These are phyloP conservation scores for Geranium incanum DNA, from an alignment of 441 rosid species.

Conservation along the genomic window DNA sequence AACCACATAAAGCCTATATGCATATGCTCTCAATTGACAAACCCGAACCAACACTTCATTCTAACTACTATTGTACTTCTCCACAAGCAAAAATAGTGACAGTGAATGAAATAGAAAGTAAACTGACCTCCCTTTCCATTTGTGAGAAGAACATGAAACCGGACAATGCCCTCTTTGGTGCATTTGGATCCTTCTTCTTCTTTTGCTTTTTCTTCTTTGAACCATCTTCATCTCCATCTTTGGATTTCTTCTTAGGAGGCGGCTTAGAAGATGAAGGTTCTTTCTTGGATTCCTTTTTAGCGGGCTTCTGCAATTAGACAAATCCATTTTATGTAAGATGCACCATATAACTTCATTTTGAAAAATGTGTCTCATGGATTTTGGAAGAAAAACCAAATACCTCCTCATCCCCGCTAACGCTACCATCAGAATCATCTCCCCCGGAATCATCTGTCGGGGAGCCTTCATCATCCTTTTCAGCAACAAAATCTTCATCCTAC, in stretches of 20 bases:
- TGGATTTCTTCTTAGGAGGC: constrained; percentile 57
- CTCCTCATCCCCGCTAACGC: constrained; percentile 71
- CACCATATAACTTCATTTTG: not conserved
- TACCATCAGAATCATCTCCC: constrained; percentile 72
- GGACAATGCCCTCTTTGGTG: constrained; percentile 83
- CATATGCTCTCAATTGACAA: not conserved
- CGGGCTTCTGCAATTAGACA: constrained; percentile 51
- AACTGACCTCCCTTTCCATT: constrained; percentile 75
- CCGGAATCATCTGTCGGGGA: constrained; percentile 92
- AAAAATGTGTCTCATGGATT: not conserved
- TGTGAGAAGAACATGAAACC: constrained; percentile 76
- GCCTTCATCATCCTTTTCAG: constrained; percentile 76
- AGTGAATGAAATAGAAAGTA: not conserved
- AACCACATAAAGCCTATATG: not conserved
- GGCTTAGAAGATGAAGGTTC: constrained; percentile 59
- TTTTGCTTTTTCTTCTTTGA: constrained; percentile 72
- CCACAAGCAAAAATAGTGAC: not conserved
- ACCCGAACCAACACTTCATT: too few relatives aligned
- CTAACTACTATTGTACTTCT: too few relatives aligned
- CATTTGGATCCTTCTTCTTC: constrained; percentile 94
- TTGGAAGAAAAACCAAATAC: constrained; percentile 21
- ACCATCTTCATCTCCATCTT: constrained; percentile 59
- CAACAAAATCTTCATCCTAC: constrained; percentile 91
- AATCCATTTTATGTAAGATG: not conserved
- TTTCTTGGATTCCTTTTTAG: constrained; percentile 55